These are phyloP conservation scores for Salvia miltiorrhiza DNA, from an alignment of 257 asterid species.

Conservation along the genomic window DNA sequence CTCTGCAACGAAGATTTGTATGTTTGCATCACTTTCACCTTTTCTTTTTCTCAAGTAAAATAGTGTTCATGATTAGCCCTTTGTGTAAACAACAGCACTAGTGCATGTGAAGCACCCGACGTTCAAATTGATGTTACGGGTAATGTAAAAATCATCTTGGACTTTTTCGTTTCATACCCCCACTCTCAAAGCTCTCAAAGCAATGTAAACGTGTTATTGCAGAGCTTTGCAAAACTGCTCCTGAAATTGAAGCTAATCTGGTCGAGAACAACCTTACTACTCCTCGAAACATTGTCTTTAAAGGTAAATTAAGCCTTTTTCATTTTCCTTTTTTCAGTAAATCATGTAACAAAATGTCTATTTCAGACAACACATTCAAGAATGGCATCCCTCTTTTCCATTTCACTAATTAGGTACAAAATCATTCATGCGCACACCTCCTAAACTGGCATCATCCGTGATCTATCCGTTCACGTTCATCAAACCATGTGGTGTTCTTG, in stretches of 20 bases:
- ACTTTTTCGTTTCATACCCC: background rate
- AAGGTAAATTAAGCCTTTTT: too few relatives aligned
- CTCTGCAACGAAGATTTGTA: slow-evolving; percentile 50
- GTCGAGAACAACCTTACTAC: slow-evolving; percentile 43
- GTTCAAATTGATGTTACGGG: slow-evolving; percentile 54
- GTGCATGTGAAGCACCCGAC: slow-evolving; percentile 46
- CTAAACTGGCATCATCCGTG: slow-evolving; percentile 54
- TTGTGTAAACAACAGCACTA: slow-evolving; percentile 43
- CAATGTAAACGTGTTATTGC: slow-evolving; percentile 18
- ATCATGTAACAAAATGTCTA: background rate
- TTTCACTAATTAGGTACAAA: slow-evolving; percentile 51
- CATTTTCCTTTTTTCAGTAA: too few relatives aligned
- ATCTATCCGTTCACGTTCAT: slow-evolving; percentile 75
- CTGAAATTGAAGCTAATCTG: slow-evolving; percentile 32
- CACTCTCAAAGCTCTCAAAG: background rate
- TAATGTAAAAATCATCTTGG: slow-evolving; percentile 13
- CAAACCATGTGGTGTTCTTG: slow-evolving; percentile 76
- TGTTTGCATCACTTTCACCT: slow-evolving; percentile 21
- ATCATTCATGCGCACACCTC: slow-evolving; percentile 63
- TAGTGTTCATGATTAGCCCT: slow-evolving; percentile 6
- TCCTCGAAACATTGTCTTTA: slow-evolving; percentile 57
- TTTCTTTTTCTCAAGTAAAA: background rate
- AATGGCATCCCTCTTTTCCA: background rate
- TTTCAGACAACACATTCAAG: too few relatives aligned
- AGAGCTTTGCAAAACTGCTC: slow-evolving; percentile 50